Evolutionary conservation across 805 yeast species (phyloP), one percentile per base, ranked within the genome.

Genomic region (Yarrowia sp.): DNA sequence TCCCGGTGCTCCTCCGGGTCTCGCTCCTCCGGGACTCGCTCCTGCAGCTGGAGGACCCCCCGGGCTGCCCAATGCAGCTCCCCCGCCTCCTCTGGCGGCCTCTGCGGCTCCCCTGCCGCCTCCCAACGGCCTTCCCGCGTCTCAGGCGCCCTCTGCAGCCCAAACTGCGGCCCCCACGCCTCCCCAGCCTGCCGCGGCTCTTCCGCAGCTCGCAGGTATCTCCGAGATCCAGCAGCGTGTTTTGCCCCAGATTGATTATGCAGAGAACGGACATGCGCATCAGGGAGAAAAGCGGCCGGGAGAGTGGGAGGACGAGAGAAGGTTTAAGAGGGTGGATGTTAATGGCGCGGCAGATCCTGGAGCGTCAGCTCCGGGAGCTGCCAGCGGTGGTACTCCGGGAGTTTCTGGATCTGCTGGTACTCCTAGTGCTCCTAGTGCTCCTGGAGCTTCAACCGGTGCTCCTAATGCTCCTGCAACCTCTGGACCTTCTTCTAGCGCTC

Each of bases 221-320:
- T 74, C 69, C 71, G 74, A 73, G 73, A 75, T 60, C 71, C 72
- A 70, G 46, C 72, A 71, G 55, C 75, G 70, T 36, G 74, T 69
- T 40, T 69, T 66, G 34, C 69, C 69, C 19, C 70, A 68, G 58
- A 70, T 60, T 72, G 69, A 66, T 72, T 68, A 60, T 72, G 68
- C 66, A 69, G 65, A 13, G 67, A 71, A 55, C 74, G 70, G 68
- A 70, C 70, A 61, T 68, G 67, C 14, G 69, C 68, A 24, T 68
- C 64, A 36, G 33, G 66, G 68, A 24, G 44, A 60, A 24, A 33
- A 69, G 43, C 65, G 70, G 13, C 55, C 0, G 74, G 80, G 36
- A 86, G 49, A 84, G 86, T 0, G 80, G 81, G 0, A 81, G 88
- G 8, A 66, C 17, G 67, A 66, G 7, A 17, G 63, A 4, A 36